phyloP scores from a whole-genome alignment of 2,329 filamentous ascomycete genomes.

The Sporothrix pallida region DNA sequence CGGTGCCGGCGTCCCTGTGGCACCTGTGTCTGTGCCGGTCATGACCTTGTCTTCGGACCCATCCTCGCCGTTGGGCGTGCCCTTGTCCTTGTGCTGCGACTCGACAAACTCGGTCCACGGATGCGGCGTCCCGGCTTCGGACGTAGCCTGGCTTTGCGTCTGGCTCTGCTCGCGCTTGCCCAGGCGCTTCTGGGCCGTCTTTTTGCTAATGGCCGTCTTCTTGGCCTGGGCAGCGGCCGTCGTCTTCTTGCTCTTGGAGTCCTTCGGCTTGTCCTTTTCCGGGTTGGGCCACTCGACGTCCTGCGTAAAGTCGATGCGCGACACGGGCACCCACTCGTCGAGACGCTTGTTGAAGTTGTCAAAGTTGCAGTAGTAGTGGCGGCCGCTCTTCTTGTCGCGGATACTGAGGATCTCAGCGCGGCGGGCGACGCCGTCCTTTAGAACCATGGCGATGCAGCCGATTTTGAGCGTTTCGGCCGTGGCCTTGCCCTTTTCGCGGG shows the following conservation, averaged over 20 bases:
- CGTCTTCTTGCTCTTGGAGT: constrained; percentile 68
- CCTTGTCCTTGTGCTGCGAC: constrained; percentile 48
- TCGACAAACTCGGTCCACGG: constrained; percentile 60
- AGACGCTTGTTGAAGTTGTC: constrained; percentile 93
- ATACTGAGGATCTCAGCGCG: constrained; percentile 98
- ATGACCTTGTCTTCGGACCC: constrained; percentile 53
- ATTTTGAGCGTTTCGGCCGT: constrained; percentile 79
- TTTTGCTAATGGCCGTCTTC: constrained; percentile 62
- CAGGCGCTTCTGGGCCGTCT: constrained; percentile 57
- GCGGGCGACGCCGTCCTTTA: constrained; percentile 79
- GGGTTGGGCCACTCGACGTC: constrained; percentile 97
- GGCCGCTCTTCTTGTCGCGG: constrained; percentile 83
- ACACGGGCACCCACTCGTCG: constrained; percentile 84
- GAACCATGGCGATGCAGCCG: constrained; percentile 66
- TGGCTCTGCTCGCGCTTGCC: constrained; percentile 61
- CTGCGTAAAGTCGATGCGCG: constrained; percentile 81
- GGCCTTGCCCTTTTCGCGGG: constrained; percentile 76
- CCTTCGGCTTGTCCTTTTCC: constrained; percentile 81
- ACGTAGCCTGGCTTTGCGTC: constrained; percentile 45
- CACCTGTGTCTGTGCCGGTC: constrained; percentile 38
- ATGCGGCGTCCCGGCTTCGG: constrained; percentile 59
- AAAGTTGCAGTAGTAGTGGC: constrained; percentile 95
- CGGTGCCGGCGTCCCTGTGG: constrained; percentile 28
- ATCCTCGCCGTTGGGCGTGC: constrained; percentile 51
- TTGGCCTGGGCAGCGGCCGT: constrained; percentile 57